Percentiles rank a stretch among this genome's conserved stretches.
Evolutionary conservation across 331 rosid species (phyloP).

Genomic region (Saraca asoca): DNA sequence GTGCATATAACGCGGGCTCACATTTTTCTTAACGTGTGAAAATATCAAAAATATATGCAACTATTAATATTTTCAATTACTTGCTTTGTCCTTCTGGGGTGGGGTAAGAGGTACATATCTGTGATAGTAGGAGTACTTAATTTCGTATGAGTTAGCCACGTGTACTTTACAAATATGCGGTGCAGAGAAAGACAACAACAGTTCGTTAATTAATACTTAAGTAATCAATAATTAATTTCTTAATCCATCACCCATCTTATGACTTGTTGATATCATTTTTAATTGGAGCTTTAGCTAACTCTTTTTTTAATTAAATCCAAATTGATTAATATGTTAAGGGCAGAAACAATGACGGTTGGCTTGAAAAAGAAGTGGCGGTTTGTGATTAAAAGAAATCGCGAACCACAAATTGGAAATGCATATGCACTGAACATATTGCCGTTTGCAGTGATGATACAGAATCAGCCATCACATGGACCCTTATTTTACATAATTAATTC

Average conservation of each 20-base stretch:
- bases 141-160: too few species aligned
- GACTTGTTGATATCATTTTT: too few species aligned
- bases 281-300: background rate
- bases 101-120: too few species aligned
- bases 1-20: too few species aligned
- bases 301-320: background rate
- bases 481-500: too few species aligned
- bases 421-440: background rate
- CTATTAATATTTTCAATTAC: too few species aligned
- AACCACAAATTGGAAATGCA: slow-evolving; percentile 1
- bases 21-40: too few species aligned
- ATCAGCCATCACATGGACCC: slow-evolving; percentile 1
- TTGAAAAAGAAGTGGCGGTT: background rate
- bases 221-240: too few species aligned
- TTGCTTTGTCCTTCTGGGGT: too few species aligned
- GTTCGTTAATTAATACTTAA: background rate
- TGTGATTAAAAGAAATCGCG: slow-evolving; percentile 7
- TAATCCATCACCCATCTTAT: too few species aligned
- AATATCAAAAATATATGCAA: too few species aligned
- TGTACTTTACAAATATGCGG: slow-evolving; percentile 10
- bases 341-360: slow-evolving; percentile 12
- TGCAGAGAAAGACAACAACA: background rate
- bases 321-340: background rate
- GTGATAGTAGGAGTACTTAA: too few species aligned
- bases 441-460: background rate